Percentiles rank a stretch among this genome's conserved stretches.
Conservation (phyloP, 129 eudicot species). For the Mikania micrantha region DNA sequence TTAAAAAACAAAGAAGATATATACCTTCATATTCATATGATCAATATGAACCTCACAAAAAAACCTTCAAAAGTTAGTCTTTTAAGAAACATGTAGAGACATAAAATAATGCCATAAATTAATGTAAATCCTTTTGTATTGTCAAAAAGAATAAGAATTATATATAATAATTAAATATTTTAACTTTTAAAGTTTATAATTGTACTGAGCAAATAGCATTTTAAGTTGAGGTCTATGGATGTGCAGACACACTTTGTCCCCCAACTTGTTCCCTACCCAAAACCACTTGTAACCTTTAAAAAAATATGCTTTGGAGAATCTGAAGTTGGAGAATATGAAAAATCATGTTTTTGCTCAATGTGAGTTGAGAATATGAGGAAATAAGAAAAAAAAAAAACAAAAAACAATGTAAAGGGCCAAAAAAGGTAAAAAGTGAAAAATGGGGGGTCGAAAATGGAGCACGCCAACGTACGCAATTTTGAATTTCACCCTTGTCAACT, state of each 20-base stretch:
- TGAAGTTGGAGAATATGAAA: too few species aligned
- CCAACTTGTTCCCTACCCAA: constrained; percentile 14
- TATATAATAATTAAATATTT: not conserved
- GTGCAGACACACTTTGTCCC: not conserved
- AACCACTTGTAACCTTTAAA: constrained; percentile 17
- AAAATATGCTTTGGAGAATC: too few species aligned
- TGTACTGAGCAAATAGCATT: not conserved
- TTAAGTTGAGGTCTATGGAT: not conserved
- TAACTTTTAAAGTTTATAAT: not conserved
- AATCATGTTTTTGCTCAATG: constrained; percentile 21
- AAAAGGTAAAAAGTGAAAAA: constrained; percentile 34
- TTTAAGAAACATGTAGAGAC: not conserved
- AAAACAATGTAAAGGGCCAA: constrained; percentile 17
- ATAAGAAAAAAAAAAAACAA: constrained; percentile 7
- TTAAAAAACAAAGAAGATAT: too few species aligned
- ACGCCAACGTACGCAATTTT: constrained; percentile 40
- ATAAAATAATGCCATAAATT: too few species aligned
- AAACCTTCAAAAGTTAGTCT: not conserved
- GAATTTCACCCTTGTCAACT: constrained; percentile 32
- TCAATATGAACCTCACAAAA: not conserved
- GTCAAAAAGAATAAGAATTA: not conserved
- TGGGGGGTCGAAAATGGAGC: constrained; percentile 49
- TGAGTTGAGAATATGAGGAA: not conserved
- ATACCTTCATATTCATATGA: too few species aligned
- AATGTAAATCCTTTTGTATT: not conserved